These are phyloP conservation scores for Fusarium goolgardi DNA, from an alignment of 2,329 filamentous ascomycete genomes.

Conservation along the genomic window DNA sequence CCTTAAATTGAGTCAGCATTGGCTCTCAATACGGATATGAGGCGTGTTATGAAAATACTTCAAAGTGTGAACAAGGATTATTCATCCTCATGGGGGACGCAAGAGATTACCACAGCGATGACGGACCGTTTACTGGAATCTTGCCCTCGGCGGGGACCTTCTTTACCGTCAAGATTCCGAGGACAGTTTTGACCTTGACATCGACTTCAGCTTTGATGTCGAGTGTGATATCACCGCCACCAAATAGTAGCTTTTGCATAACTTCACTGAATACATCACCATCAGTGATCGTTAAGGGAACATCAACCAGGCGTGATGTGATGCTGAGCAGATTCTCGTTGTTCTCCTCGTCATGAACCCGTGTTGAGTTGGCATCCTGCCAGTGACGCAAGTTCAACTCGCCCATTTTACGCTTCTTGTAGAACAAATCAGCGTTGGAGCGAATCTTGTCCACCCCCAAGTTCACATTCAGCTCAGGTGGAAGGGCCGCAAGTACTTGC, in stretches of 20 bases:
- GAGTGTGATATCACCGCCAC: constrained; percentile 74
- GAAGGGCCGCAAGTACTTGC: constrained; percentile 80
- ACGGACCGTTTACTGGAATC: constrained; percentile 95
- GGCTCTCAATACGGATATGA: constrained; percentile 32
- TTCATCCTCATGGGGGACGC: constrained; percentile 45
- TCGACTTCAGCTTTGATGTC: constrained; percentile 84
- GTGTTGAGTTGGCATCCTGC: constrained; percentile 86
- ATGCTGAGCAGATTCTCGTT: constrained; percentile 76
- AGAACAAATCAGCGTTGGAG: constrained; percentile 83
- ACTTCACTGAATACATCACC: constrained; percentile 82
- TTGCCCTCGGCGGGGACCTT: constrained; percentile 86
- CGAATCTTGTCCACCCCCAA: constrained; percentile 81
- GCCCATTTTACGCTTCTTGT: constrained; percentile 81
- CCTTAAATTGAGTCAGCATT: constrained; percentile 61
- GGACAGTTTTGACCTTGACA: constrained; percentile 81
- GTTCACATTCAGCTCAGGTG: constrained; percentile 87
- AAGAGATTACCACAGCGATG: constrained; percentile 59
- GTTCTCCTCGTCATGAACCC: constrained; percentile 65
- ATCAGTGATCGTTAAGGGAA: constrained; percentile 85
- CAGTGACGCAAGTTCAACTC: constrained; percentile 82
- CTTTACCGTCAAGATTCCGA: constrained; percentile 84
- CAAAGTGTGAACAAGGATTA: constrained; percentile 40
- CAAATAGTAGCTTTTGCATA: constrained; percentile 83
- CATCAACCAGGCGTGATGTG: constrained; percentile 79
- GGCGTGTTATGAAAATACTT: constrained; percentile 50